A percentile compares a stretch with the other conserved stretches of the same genome.
phyloP scores from a whole-genome alignment of 176 grass and related monocot genomes.

The Thalia dealbata region DNA sequence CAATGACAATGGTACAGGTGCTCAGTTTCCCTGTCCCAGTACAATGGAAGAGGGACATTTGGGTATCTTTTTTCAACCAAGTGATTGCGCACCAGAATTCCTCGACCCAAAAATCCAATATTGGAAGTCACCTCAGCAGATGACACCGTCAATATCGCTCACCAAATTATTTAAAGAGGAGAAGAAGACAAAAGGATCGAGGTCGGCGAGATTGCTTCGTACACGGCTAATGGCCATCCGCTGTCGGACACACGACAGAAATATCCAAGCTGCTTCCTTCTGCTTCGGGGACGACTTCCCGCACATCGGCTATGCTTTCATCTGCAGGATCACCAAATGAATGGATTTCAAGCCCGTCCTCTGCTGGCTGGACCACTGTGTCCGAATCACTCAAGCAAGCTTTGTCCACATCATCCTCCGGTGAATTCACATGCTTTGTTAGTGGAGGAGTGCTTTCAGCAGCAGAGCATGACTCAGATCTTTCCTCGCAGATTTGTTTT shows the following conservation, averaged over 20 bases:
- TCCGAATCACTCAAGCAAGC: constrained; percentile 68
- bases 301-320: constrained; percentile 50
- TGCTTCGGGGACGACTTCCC: constrained; percentile 44
- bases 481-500: constrained; percentile 73
- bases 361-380: too few relatives aligned
- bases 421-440: constrained; percentile 49
- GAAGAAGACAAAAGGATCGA: neutral
- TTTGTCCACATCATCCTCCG: constrained; percentile 72
- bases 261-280: constrained; percentile 80
- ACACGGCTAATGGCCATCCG: constrained; percentile 15
- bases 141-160: neutral
- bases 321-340: constrained; percentile 43
- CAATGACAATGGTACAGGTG: too few relatives aligned
- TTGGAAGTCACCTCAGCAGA: neutral
- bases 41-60: too few relatives aligned
- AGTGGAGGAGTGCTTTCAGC: constrained; percentile 9
- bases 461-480: constrained; percentile 46
- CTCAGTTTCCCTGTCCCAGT: too few relatives aligned
- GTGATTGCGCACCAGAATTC: too few relatives aligned
- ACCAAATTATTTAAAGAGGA: neutral
- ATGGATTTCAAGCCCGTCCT: constrained; percentile 65
- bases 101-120: neutral
- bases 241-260: constrained; percentile 40
- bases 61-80: too few relatives aligned
- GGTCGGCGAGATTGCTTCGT: neutral